Base-by-base conservation (phyloP, 2,329 filamentous ascomycete species). In the Ophiostoma perfectum region DNA sequence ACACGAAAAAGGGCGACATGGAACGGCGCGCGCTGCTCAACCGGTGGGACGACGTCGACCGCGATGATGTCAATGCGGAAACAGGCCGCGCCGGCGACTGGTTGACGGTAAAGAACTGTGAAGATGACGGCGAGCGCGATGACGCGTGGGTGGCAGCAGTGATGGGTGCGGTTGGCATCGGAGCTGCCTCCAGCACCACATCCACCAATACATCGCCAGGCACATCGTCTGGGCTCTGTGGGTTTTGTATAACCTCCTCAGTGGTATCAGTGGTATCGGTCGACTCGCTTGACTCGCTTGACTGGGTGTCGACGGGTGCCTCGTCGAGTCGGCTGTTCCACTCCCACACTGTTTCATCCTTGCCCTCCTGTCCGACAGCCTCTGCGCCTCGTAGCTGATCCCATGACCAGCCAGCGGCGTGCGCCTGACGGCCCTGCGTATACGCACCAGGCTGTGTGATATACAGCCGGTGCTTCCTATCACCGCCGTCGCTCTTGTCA, bases 381-480 rank as follows among this genome's bases (percentile, higher is more conserved):
- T 42, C 36, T 18, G 65, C 65, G 92, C 79, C 83, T 45, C 87
- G 84, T 9, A 93, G 77, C 63, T 83, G 83, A 72, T 88, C 87
- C 91, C 91, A 94, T 1, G 86, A 88, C 89, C 89, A 93, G 5
- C 82, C 81, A 9, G 79, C 75, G 6, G 83, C 81, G 49, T 84
- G 82, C 5, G 83, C 80, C 44, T 81, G 78, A 14, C 79, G 73
- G 70, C 87, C 84, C 74, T 94, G 91, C 2, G 91, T 78, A 72
- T 94, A 94, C 1, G 89, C 88, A 72, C 90, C 87, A 3, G 88
- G 85, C 69, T 91, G 89, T 0, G 91, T 94, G 69, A 93, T 82
- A 77, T 90, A 94, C 12, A 94, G 82, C 8, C 90, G 84, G 70
- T 88, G 87, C 71, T 64, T 64, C 18, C 38, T 64, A 42, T 44